A percentile compares a stretch with the other conserved stretches of the same genome.
Evolutionary conservation across 305 asterid genomes (phyloP).

Genomic region (Fraxinus sp.): DNA sequence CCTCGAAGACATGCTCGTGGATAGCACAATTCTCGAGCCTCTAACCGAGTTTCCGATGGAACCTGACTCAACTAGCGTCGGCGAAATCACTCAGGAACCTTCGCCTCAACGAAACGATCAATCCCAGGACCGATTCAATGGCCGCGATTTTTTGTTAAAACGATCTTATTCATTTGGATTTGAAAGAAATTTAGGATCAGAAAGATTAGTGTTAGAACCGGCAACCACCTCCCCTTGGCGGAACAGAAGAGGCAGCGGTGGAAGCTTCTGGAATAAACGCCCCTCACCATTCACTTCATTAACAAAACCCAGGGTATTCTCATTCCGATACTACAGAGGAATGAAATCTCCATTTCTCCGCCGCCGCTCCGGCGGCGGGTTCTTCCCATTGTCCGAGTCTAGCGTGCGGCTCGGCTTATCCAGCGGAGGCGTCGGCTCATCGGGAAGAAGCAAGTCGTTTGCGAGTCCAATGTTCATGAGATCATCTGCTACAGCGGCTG

Average conservation of each 20-base stretch:
- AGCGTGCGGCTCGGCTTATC: slow-evolving; percentile 49
- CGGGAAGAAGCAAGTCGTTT: slow-evolving; percentile 71
- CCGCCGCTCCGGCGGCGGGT: slow-evolving; percentile 35
- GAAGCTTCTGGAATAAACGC: slow-evolving; percentile 79
- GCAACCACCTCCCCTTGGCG: slow-evolving; percentile 94
- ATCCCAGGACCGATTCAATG: slow-evolving; percentile 58
- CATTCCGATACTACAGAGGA: slow-evolving; percentile 84
- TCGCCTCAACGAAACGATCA: slow-evolving; percentile 51
- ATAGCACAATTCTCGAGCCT: slow-evolving; percentile 55
- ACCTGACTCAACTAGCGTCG: slow-evolving; percentile 36
- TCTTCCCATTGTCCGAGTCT: slow-evolving; percentile 67
- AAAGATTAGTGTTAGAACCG: slow-evolving; percentile 67
- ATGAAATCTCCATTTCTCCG: slow-evolving; percentile 90
- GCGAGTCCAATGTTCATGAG: slow-evolving; percentile 89
- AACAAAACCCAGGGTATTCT: slow-evolving; percentile 72
- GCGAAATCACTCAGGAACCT: slow-evolving; percentile 61
- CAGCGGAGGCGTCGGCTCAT: slow-evolving; percentile 68
- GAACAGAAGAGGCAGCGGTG: slow-evolving; percentile 60
- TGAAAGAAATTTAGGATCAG: slow-evolving; percentile 79
- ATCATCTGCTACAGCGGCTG: slow-evolving; percentile 35
- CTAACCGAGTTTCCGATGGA: slow-evolving; percentile 48
- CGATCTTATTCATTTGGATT: slow-evolving; percentile 89
- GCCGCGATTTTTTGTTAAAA: slow-evolving; percentile 71
- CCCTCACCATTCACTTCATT: slow-evolving; percentile 81
- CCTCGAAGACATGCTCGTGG: slow-evolving; percentile 64